Base-by-base conservation (phyloP, 2,329 filamentous ascomycete genomes). In the Drechslerella dactyloides region DNA sequence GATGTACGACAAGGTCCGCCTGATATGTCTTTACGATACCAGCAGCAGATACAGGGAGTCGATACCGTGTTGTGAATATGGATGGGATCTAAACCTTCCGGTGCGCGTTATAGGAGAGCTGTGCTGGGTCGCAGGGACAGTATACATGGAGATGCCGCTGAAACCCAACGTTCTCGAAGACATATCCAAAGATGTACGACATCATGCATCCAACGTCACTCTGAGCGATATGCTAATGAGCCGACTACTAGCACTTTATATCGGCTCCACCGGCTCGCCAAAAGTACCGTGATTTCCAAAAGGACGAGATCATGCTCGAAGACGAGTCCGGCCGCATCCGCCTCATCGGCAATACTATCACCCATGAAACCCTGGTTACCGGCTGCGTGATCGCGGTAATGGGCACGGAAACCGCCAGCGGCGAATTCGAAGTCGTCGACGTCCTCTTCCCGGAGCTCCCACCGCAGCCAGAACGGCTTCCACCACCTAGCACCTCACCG, bases 141-240 rank as follows among this genome's bases (percentile, higher is more conserved):
- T 97, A 33, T 99, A 96, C 79, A 96, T 97, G 89, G 91, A 97
- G 74, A 93, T 99, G 91, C 86, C 90, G 1, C 80, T 97, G 77
- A 99, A 99, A 81, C 94, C 96, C 0, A 96, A 96, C 78, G 93
- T 99, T 79, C 82, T 99, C 35, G 93, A 97, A 69, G 94, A 99
- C 76, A 90, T 99, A 46, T 89, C 90, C 44, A 96, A 96, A 80
- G 93, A 97, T 80, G 90, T 93, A 81, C 74, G 85, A 1, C 3
- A 56, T 21, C 5, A 4, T 13, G 4, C 15, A 13, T 4, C 19
- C 5, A 4, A 52, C n/a, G 3, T 42, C 13, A 6, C n/a, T 42
- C 37, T 42, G 11, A 42, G 11, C 5, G 10, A 40, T 17, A 33
- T 17, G 51, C 55, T 52, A 19, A 44, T 13, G 30, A 4, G 8